phyloP scores from a whole-genome alignment of 2,329 filamentous ascomycete genomes.

The Claviceps cyperi region DNA sequence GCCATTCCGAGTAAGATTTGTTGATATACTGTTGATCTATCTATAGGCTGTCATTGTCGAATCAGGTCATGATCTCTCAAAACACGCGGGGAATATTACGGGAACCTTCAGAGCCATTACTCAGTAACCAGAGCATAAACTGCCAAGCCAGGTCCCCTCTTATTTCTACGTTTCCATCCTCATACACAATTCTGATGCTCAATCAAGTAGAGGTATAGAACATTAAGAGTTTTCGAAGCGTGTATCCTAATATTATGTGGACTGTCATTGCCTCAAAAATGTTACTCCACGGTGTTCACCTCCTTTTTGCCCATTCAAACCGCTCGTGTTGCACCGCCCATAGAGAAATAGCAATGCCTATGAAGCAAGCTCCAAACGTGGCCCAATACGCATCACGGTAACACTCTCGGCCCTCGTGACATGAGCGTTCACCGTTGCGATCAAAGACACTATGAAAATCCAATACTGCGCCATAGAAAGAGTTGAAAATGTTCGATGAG shows the following conservation, averaged over 20 bases:
- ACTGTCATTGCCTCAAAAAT: too few relatives aligned
- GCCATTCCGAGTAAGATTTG: background rate
- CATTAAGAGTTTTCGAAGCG: background rate
- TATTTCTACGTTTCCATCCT: background rate
- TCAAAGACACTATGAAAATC: conserved; percentile 63
- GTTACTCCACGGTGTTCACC: conserved; percentile 4
- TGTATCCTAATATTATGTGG: background rate
- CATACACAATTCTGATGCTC: too few relatives aligned
- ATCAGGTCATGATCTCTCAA: background rate
- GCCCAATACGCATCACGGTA: conserved; percentile 70
- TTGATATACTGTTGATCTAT: background rate
- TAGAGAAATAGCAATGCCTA: conserved; percentile 55
- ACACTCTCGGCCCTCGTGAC: conserved; percentile 63
- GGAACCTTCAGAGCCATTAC: background rate
- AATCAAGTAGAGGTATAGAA: background rate
- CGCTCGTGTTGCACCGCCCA: conserved; percentile 53
- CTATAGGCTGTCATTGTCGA: background rate
- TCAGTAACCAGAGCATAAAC: background rate
- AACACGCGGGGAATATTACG: background rate
- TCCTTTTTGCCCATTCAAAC: conserved; percentile 22
- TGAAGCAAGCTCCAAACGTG: conserved; percentile 56
- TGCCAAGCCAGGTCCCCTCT: background rate
- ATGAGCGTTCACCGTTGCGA: conserved; percentile 56
- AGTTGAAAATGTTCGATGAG: conserved; percentile 82
- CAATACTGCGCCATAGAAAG: conserved; percentile 75